A percentile compares a stretch with the other conserved stretches of the same genome.
These are phyloP conservation scores for Boletus sp. DNA, from an alignment of 768 basidiomycete genomes.

Conservation along the genomic window DNA sequence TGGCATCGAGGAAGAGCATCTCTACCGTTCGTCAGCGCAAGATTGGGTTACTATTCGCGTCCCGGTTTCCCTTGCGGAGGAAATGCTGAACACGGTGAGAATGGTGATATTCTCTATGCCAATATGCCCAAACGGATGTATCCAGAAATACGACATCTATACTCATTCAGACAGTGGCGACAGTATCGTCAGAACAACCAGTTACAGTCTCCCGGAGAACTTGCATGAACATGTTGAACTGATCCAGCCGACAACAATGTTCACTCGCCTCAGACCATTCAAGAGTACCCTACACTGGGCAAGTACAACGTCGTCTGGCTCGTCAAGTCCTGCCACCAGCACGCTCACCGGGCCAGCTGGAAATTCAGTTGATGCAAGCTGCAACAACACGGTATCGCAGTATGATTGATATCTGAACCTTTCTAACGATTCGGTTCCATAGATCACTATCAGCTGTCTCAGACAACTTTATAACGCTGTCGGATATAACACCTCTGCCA, in stretches of 20 bases:
- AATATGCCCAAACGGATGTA: not conserved
- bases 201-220: conserved; percentile 63
- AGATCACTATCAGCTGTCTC: conserved; percentile 53
- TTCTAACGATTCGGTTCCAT: not conserved
- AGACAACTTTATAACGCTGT: conserved; percentile 55
- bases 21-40: conserved; percentile 57
- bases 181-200: conserved; percentile 57
- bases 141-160: conserved; percentile 63
- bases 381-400: conserved; percentile 36
- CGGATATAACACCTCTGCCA: conserved; percentile 43
- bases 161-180: conserved; percentile 52
- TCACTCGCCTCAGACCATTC: conserved; percentile 46
- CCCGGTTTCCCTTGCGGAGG: conserved; percentile 58
- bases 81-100: conserved; percentile 66
- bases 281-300: conserved; percentile 40
- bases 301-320: conserved; percentile 1
- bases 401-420: not conserved
- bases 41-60: conserved; percentile 67
- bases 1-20: conserved; percentile 47
- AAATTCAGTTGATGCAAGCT: conserved; percentile 45
- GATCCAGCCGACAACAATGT: conserved; percentile 72
- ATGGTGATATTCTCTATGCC: not conserved
- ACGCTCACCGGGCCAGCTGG: conserved; percentile 33
- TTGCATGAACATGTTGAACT: conserved; percentile 63
- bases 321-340: not conserved